Conservation (phyloP, 139 green algal species). For the Picocystis salinarum region DNA sequence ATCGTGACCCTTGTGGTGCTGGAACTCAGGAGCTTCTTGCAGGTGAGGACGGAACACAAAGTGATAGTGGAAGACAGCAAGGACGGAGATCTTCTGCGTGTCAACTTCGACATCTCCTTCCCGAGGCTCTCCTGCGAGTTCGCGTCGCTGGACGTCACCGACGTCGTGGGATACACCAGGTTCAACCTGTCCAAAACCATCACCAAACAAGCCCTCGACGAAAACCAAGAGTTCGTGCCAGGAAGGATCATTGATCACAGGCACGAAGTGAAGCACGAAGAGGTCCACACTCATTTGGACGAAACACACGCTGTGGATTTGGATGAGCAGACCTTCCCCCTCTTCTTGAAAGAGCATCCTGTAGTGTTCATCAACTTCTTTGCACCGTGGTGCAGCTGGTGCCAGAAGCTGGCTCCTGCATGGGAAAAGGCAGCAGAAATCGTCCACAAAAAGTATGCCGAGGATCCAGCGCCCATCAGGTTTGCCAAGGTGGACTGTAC, state of each 20-base stretch:
- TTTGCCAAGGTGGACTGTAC: slow-evolving; percentile 93
- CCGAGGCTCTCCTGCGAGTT: slow-evolving; percentile 88
- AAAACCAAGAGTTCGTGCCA: too few relatives aligned
- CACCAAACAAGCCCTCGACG: too few relatives aligned
- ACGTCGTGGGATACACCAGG: slow-evolving; percentile 69
- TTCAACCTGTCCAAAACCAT: slow-evolving; percentile 89
- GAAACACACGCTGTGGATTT: slow-evolving; percentile 8
- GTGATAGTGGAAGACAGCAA: slow-evolving; percentile 73
- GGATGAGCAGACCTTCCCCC: slow-evolving; percentile 19
- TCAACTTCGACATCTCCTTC: slow-evolving; percentile 95
- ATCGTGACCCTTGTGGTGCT: slow-evolving; percentile 71
- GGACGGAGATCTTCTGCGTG: slow-evolving; percentile 74
- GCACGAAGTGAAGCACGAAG: too few relatives aligned
- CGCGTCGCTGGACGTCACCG: slow-evolving; percentile 82
- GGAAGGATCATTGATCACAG: too few relatives aligned
- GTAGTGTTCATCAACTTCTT: slow-evolving; percentile 84
- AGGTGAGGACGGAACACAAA: slow-evolving; percentile 31
- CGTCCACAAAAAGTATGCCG: slow-evolving; percentile 69
- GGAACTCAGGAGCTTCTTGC: slow-evolving; percentile 66
- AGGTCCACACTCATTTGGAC: too few relatives aligned
- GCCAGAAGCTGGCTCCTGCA: slow-evolving; percentile 74
- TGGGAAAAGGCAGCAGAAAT: slow-evolving; percentile 77
- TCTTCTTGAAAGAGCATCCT: slow-evolving; percentile 8
- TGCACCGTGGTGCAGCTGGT: slow-evolving; percentile 89
- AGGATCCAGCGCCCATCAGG: slow-evolving; percentile 61